phyloP scores from a whole-genome alignment of 305 asterid species.

The Nicotiana rustica region DNA sequence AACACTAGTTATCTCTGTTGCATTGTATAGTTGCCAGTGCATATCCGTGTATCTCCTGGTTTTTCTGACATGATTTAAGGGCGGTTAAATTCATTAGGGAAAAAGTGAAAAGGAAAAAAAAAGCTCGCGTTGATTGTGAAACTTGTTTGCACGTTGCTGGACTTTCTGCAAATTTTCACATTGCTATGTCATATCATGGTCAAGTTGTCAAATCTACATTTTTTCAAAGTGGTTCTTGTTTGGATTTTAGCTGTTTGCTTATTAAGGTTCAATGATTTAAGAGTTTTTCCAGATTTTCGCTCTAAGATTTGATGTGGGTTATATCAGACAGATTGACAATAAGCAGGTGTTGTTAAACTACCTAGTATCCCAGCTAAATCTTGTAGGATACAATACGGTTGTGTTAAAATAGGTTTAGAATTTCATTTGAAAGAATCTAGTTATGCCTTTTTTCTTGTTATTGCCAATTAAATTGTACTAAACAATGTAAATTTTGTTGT shows the following conservation, averaged over 20 bases:
- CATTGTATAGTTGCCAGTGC: background rate
- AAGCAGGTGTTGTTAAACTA: conserved; percentile 18
- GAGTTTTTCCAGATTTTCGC: background rate
- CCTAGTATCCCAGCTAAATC: conserved; percentile 30
- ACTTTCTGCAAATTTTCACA: background rate
- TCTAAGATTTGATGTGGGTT: background rate
- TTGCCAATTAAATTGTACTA: background rate
- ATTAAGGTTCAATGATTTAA: background rate
- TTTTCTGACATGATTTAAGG: too few relatives aligned
- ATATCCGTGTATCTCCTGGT: background rate
- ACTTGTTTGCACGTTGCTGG: conserved; percentile 3
- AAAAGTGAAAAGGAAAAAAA: too few relatives aligned
- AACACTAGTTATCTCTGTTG: conserved; percentile 26
- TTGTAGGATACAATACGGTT: background rate
- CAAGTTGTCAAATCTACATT: conserved; percentile 12
- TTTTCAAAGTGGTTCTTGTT: conserved; percentile 25
- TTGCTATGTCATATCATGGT: background rate
- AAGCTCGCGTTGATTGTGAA: too few relatives aligned
- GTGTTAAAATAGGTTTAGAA: background rate
- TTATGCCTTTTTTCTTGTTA: background rate
- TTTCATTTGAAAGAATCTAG: background rate
- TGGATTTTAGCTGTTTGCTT: background rate
- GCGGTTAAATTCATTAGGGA: too few relatives aligned
- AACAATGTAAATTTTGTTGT: background rate
- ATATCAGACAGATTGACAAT: too few relatives aligned